A percentile compares a stretch with the other conserved stretches of the same genome.
phyloP scores from a whole-genome alignment of 768 basidiomycete genomes.

The Clitopilus hobsonii region DNA sequence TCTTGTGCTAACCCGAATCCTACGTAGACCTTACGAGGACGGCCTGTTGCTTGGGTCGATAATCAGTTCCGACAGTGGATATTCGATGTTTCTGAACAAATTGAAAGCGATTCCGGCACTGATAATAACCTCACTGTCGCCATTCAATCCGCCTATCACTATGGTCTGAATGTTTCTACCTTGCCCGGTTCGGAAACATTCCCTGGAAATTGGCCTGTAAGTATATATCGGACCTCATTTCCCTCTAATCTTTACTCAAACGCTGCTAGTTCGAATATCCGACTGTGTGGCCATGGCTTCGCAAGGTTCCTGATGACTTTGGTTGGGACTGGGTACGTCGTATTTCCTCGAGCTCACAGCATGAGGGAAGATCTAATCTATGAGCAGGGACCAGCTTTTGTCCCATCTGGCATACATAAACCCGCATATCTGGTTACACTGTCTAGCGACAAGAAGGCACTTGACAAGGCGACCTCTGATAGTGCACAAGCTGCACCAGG shows the following conservation, averaged over 20 bases:
- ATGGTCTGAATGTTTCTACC: slow-evolving; percentile 49
- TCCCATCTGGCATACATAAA: slow-evolving; percentile 50
- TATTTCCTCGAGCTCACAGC: too few species aligned
- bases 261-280: slow-evolving; percentile 44
- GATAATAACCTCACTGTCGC: slow-evolving; percentile 44
- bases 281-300: slow-evolving; percentile 40
- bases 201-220: slow-evolving; percentile 14
- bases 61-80: slow-evolving; percentile 54
- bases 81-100: slow-evolving; percentile 37
- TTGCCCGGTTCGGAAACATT: slow-evolving; percentile 44
- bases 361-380: too few species aligned
- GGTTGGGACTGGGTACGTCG: slow-evolving; percentile 58
- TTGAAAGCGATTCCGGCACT: slow-evolving; percentile 15
- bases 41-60: slow-evolving; percentile 53
- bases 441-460: slow-evolving; percentile 16
- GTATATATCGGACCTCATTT: background rate
- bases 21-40: slow-evolving; percentile 40
- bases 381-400: slow-evolving; percentile 56
- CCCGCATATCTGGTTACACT: slow-evolving; percentile 50
- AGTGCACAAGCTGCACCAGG: background rate
- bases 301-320: slow-evolving; percentile 51
- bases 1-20: background rate
- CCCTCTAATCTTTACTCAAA: background rate
- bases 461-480: slow-evolving; percentile 15
- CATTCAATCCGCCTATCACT: slow-evolving; percentile 49